phyloP scores from a whole-genome alignment of 192 early-diverging fungal genomes.

The Entrophospora sp. region DNA sequence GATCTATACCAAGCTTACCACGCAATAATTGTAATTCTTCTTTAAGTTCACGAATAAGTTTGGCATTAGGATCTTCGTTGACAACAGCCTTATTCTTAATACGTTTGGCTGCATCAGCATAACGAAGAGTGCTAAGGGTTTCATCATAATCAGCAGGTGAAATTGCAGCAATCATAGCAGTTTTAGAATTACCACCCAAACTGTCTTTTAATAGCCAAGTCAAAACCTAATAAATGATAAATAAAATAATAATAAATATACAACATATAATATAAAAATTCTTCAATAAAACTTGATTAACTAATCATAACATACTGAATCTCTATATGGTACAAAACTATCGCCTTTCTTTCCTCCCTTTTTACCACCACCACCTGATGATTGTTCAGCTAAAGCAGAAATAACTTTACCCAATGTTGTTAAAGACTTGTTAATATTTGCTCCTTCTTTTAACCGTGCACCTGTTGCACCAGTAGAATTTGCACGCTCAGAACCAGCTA shows the following conservation, averaged over 20 bases:
- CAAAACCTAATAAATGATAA: conserved; percentile 39
- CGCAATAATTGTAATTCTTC: conserved; percentile 66
- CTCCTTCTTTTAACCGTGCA: conserved; percentile 78
- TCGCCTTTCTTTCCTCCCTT: conserved; percentile 40
- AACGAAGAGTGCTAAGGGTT: conserved; percentile 78
- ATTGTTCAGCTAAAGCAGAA: conserved; percentile 71
- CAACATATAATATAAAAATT: too few species aligned
- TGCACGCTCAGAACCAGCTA: conserved; percentile 90
- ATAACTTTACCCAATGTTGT: conserved; percentile 93
- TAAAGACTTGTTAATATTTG: conserved; percentile 90
- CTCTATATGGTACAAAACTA: conserved; percentile 79
- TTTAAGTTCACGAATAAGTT: conserved; percentile 73
- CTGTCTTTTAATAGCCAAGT: conserved; percentile 82
- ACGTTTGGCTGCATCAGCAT: conserved; percentile 83
- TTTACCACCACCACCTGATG: conserved; percentile 25
- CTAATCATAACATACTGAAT: conserved; percentile 52
- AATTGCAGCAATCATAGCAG: conserved; percentile 71
- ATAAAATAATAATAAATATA: background rate
- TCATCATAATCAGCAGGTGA: conserved; percentile 71
- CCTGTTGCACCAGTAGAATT: conserved; percentile 81
- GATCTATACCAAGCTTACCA: conserved; percentile 37
- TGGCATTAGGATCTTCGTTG: conserved; percentile 79
- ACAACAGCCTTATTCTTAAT: conserved; percentile 88
- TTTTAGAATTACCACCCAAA: conserved; percentile 77
- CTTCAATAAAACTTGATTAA: too few species aligned